Base-by-base conservation (phyloP, 1,139 yeast species). In the Lodderomyces orthopsilosis region DNA sequence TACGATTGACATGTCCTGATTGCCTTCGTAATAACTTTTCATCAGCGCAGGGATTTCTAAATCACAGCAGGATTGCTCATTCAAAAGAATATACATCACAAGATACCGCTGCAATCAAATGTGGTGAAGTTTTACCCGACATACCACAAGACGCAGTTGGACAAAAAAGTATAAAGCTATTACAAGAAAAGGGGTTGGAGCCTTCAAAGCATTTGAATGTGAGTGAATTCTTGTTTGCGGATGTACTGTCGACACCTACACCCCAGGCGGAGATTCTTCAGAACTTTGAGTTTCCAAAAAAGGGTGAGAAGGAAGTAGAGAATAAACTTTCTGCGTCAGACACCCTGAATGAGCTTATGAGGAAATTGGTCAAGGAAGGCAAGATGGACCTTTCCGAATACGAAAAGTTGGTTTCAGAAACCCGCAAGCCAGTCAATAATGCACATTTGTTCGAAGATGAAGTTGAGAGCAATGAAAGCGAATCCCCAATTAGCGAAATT, bases 21-120 rank as follows among this genome's bases (percentile, higher is more conserved):
- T 86, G 95, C 60, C 75, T 70, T 13, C 65, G 93, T 44, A 75
- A 81, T 41, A 85, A 85, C 49, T 86, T 86, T 57, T 81, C 87
- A 6, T 79, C 87, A 12, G 88, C 90, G 0, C 94, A 86, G 58
- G 94, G 94, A 19, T 85, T 86, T 49, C 71, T 85, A 35, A 86
- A 85, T 57, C 95, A 86, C 58, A 77, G 85, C 49, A 66, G 94
- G 49, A 75, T 84, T 22, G 86, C 91, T 3, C 95, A 86, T 58
- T 68, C 79, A n/a, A 77, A 76, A 46, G 89, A 84, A 47, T 85
- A 78, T 51, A 75, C 84, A 5, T 80, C 85, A 6, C 93, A 85
- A 55, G 91, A 85, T 51, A 77, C 84, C 10, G 91, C 94, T 1
- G 90, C 91, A 0, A 63, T 82, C 46, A 73, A 70, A 34, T 86